A percentile compares a stretch with the other conserved stretches of the same genome.
Conservation (phyloP, 148 eudicot genomes). For the Limonium bicolor region DNA sequence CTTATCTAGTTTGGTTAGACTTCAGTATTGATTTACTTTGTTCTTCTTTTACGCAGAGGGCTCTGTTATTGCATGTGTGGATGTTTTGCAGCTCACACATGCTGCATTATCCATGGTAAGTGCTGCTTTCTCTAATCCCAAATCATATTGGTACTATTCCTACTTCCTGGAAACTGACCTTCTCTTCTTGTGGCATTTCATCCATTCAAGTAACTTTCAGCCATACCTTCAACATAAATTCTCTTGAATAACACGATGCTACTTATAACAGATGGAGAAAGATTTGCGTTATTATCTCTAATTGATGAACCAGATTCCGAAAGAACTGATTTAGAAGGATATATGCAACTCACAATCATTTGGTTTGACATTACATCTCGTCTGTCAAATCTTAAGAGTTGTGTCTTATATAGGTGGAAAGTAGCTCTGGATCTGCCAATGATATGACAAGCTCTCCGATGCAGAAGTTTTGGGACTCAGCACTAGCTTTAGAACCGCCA, state of each 20-base stretch:
- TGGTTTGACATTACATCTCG: too few species aligned
- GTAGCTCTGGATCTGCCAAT: conserved; percentile 24
- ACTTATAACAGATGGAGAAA: too few species aligned
- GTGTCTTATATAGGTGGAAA: conserved; percentile 48
- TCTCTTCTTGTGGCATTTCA: too few species aligned
- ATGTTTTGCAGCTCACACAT: conserved; percentile 5
- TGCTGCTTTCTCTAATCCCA: not conserved
- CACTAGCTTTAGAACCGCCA: not conserved
- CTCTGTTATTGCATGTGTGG: not conserved
- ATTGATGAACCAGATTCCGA: not conserved
- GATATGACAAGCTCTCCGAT: not conserved
- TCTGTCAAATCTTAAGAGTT: conserved; percentile 2
- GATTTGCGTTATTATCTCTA: not conserved
- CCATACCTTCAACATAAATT: too few species aligned
- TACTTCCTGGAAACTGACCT: too few species aligned
- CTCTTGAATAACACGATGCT: too few species aligned
- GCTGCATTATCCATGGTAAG: conserved; percentile 2
- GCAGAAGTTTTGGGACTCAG: conserved; percentile 7
- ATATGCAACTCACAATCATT: too few species aligned
- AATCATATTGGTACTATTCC: too few species aligned
- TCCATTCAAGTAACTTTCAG: too few species aligned
- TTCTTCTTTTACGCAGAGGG: conserved; percentile 1
- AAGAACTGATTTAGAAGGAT: too few species aligned
- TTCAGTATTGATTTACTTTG: not conserved
- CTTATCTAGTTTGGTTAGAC: not conserved